Percentiles rank a stretch among this genome's conserved stretches.
phyloP scores from a whole-genome alignment of 768 basidiomycete genomes.

The Austroboletus eburneus region DNA sequence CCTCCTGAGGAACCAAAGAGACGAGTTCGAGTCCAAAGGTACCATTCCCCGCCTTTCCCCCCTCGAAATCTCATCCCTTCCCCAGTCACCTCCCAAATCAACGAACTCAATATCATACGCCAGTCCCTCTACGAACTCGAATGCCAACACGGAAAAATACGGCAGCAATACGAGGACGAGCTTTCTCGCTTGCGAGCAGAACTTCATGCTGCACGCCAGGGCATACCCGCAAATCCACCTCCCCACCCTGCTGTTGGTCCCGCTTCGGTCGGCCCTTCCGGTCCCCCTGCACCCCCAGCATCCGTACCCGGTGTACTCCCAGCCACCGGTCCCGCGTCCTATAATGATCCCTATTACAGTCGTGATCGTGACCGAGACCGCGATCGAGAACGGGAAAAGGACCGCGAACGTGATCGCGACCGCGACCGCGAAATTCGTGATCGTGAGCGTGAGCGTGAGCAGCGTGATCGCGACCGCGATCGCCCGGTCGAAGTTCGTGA shows the following conservation, averaged over 20 bases:
- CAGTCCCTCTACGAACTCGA: conserved; percentile 92
- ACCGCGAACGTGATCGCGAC: conserved; percentile 39
- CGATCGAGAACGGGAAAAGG: conserved; percentile 40
- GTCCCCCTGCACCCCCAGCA: conserved; percentile 30
- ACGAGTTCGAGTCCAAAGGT: conserved; percentile 92
- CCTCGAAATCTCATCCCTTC: conserved; percentile 8
- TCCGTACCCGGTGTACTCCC: conserved; percentile 29
- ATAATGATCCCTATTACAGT: conserved; percentile 36
- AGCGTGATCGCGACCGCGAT: conserved; percentile 45
- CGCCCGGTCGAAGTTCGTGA: conserved; percentile 48
- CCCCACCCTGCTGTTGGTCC: conserved; percentile 34
- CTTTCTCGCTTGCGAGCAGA: conserved; percentile 67
- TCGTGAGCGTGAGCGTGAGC: conserved; percentile 33
- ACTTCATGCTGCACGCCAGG: conserved; percentile 49
- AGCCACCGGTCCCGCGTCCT: conserved; percentile 29
- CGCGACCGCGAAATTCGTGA: conserved; percentile 36
- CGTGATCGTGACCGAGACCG: conserved; percentile 37
- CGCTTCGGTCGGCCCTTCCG: conserved; percentile 32
- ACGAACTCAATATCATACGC: conserved; percentile 86
- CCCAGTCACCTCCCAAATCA: conserved; percentile 76
- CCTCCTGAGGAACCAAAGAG: conserved; percentile 70
- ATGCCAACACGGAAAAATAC: conserved; percentile 77
- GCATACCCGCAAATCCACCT: conserved; percentile 32
- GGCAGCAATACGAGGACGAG: conserved; percentile 86
- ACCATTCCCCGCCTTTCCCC: background rate